These are phyloP conservation scores for Lactuca saligna DNA, from an alignment of 129 eudicot genomes.

Conservation along the genomic window DNA sequence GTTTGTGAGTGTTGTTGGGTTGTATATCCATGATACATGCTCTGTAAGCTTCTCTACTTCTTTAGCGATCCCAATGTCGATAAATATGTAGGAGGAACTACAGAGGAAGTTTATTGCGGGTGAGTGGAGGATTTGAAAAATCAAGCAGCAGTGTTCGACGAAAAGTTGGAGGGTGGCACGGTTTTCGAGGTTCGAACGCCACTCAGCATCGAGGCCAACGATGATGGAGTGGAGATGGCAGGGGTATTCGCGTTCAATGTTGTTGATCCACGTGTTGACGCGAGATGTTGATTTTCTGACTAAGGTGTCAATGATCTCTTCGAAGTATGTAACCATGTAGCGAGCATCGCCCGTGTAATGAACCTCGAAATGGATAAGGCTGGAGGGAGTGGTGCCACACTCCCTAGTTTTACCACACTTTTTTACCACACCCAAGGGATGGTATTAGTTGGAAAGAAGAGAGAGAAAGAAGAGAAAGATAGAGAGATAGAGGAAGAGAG, in stretches of 20 bases:
- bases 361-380: too few relatives aligned
- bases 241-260: background rate
- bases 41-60: slow-evolving; percentile 30
- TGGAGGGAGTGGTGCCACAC: too few relatives aligned
- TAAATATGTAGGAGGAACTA: slow-evolving; percentile 7
- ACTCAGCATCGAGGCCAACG: slow-evolving; percentile 41
- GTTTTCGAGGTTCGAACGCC: slow-evolving; percentile 30
- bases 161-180: slow-evolving; percentile 30
- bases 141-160: slow-evolving; percentile 18
- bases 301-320: background rate
- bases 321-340: background rate
- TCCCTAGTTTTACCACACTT: too few relatives aligned
- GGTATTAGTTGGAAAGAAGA: too few relatives aligned
- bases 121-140: background rate
- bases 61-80: slow-evolving; percentile 9
- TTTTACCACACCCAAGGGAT: too few relatives aligned
- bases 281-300: background rate
- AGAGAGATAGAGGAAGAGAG: too few relatives aligned
- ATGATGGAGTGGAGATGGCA: slow-evolving; percentile 21
- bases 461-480: too few relatives aligned
- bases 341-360: too few relatives aligned
- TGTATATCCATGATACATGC: too few relatives aligned
- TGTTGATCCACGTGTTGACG: slow-evolving; percentile 24
- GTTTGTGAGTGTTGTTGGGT: too few relatives aligned
- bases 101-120: background rate